Base-by-base conservation (phyloP, 2,329 filamentous ascomycete species). In the Thielaviopsis euricoi region DNA sequence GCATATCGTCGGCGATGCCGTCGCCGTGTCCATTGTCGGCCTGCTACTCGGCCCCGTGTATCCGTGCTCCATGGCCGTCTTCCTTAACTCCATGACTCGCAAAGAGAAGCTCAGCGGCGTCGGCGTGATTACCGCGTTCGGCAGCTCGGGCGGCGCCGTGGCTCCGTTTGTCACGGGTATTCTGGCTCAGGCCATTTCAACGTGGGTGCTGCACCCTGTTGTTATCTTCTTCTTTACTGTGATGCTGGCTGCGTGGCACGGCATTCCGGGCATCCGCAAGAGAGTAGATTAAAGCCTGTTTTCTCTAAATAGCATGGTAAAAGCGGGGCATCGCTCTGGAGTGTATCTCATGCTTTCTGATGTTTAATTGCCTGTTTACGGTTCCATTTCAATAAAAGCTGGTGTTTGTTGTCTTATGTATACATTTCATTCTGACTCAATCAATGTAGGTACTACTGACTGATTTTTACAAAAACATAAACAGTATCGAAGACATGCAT, bases 31-130 rank as follows among this genome's bases (percentile, higher is more conserved):
- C 68, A 71, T 93, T 23, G 76, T 93, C 19, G 89, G 89, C 13
- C 69, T 93, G 7, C 69, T 93, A 29, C 73, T 94, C 0, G 88
- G 89, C 0, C 87, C 88, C 0, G 76, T 94, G 4, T 94, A 89
- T 65, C 87, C 88, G 0, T 89, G 85, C 66, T 80, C 83, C 0
- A 76, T 79, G 3, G 77, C 79, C 0, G 74, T 87, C 6, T 83
- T 87, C 63, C 76, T 82, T 57, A 73, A 78, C 46, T 70, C 77
- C 40, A 74, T 89, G 67, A 77, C 76, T 17, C 71, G 78, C 17
- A 71, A 75, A 46, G 73, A 87, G 58, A 79, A 82, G 62, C 76
- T 84, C 19, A 80, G 78, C 49, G 78, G 80, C 1, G 75, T 88
- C 62, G 78, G 83, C 1, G 79, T 86, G 58, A 86, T 88, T 60